A percentile compares a stretch with the other conserved stretches of the same genome.
Evolutionary conservation across 2,329 filamentous ascomycete genomes (phyloP).

Genomic region (Cladosporium cucumerinum): DNA sequence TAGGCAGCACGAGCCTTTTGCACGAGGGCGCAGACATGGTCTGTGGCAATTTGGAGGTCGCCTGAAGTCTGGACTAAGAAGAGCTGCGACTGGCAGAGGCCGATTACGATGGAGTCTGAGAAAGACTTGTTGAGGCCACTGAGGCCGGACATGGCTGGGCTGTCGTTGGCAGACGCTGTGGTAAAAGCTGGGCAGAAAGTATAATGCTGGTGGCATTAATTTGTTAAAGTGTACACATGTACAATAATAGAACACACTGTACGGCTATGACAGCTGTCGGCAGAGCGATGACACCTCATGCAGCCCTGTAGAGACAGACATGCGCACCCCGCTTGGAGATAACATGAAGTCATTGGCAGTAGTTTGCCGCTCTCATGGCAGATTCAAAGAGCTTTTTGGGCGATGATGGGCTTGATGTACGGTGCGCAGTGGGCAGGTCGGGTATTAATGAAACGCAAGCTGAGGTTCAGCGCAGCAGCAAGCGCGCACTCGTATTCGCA

Average conservation of each 20-base stretch:
- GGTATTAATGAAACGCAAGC: not conserved
- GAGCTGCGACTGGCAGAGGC: constrained; percentile 26
- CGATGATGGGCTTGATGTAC: not conserved
- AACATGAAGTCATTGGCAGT: not conserved
- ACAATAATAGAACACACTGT: not conserved
- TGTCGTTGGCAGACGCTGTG: not conserved
- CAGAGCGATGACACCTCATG: not conserved
- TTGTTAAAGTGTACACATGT: not conserved
- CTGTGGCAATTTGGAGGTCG: constrained; percentile 19
- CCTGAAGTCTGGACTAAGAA: constrained; percentile 20
- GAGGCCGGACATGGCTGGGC: constrained; percentile 22
- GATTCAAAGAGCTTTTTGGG: not conserved
- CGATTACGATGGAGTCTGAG: constrained; percentile 23
- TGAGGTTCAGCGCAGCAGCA: not conserved
- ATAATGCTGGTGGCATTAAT: not conserved
- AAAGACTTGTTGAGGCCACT: constrained; percentile 24
- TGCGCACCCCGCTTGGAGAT: not conserved
- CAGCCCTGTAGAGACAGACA: not conserved
- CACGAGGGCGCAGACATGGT: constrained; percentile 24
- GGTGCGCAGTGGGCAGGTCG: not conserved
- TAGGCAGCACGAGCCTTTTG: constrained; percentile 23
- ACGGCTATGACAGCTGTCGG: not conserved
- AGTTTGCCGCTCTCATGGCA: not conserved
- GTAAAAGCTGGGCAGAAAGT: not conserved
- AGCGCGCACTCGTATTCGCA: constrained; percentile 1